Base-by-base conservation (phyloP, 108 stramenopile genomes). In the Hondaea fermentalgiana region DNA sequence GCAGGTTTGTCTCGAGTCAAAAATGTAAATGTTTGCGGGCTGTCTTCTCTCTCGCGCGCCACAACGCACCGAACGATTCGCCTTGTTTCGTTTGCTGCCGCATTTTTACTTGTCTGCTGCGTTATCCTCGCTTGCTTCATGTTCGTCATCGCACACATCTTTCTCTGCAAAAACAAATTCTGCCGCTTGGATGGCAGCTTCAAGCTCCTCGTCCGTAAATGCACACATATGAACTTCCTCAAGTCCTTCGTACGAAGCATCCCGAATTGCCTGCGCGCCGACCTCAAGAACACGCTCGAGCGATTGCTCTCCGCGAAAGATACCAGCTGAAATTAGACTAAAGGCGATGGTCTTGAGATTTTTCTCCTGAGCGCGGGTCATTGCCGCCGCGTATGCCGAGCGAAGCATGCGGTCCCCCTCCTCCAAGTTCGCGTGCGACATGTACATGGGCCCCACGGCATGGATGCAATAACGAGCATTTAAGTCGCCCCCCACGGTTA, bases 371-470 rank as follows among this genome's bases (percentile, higher is more conserved):
- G 89, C 89, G 42, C 59, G 58, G 3, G 23, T 35, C 72, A 14
- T 87, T 44, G 72, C 45, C 5, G 23, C 4, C 28, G 14, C 1
- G 45, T 87, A 87, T 19, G 90, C 87, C 16, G 87, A 60, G 16
- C 29, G 57, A 0, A 87, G 87, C 5, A 60, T 12, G 3, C 60
- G 6, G 71, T 87, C 87, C 5, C 25, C 87, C 19, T 87, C 60
- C 21, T 45, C 64, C 25, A 72, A 25, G 64, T 2, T n/a, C 16
- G 12, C 64, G 59, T 60, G 93, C 29, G 59, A 45, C 58, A 57
- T n/a, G 87, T 95, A 97, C 89, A 93, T 91, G 5, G 96, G 96
- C 45, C 96, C 96, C n/a, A 97, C 96, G 21, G 96, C 96, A 93
- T 97, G 96, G 64, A 97, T 95, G 47, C 95, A 94, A 88, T 93